Evolutionary conservation across 1,284 basidiomycete genomes (phyloP).

Genomic region (Sporisorium iseilematis-ciliati): DNA sequence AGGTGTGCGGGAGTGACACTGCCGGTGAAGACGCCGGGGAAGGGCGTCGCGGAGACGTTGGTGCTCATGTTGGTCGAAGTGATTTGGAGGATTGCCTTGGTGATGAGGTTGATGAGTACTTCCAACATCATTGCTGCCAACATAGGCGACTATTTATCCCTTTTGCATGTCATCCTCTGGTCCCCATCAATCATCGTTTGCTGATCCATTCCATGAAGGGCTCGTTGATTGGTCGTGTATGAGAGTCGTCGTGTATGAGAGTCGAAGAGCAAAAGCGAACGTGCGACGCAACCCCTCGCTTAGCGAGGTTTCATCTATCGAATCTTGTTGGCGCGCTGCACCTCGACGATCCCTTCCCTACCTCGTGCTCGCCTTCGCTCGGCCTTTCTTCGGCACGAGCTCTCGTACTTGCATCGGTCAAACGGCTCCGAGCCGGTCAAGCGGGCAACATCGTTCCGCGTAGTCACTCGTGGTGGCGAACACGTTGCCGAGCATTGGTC

Average conservation of each 20-base stretch:
- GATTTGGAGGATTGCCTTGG: neutral
- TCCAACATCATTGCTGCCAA: neutral
- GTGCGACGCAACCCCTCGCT: neutral
- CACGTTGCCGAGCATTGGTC: neutral
- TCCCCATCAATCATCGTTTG: neutral
- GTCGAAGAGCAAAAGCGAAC: slow-evolving; percentile 6
- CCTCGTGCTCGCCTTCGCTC: neutral
- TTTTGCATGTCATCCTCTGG: neutral
- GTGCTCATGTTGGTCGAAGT: slow-evolving; percentile 15
- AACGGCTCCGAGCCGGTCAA: neutral
- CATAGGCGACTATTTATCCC: neutral
- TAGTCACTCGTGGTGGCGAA: neutral
- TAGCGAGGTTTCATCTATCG: neutral
- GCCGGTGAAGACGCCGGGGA: slow-evolving; percentile 32
- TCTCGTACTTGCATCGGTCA: neutral
- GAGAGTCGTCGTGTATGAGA: too few species aligned
- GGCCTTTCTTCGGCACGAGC: neutral
- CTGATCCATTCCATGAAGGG: neutral
- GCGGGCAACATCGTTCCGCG: too few species aligned
- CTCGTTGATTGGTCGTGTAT: too few species aligned
- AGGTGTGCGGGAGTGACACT: slow-evolving; percentile 29
- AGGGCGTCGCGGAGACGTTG: slow-evolving; percentile 18
- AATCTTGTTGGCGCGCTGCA: neutral
- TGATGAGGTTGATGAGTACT: slow-evolving; percentile 1
- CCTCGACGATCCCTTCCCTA: neutral